These are phyloP conservation scores for Ceratocystis papillata DNA, from an alignment of 2,329 filamentous ascomycete genomes.

Conservation along the genomic window DNA sequence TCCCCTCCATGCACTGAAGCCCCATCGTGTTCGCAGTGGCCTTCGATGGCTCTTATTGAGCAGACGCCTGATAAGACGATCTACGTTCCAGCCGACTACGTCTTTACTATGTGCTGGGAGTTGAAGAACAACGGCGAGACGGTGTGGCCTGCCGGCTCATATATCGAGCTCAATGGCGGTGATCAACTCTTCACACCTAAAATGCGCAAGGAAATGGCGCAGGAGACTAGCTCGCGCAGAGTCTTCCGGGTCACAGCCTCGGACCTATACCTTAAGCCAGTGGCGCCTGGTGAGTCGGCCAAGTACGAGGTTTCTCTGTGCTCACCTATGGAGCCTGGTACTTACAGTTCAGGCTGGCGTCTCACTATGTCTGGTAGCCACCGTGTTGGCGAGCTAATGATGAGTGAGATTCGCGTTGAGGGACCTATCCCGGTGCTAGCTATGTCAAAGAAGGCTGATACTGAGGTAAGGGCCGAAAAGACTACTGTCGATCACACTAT, in stretches of 20 bases:
- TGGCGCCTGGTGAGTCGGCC: conserved; percentile 63
- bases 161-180: conserved; percentile 81
- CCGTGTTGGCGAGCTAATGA: conserved; percentile 85
- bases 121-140: conserved; percentile 71
- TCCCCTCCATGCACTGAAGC: background rate
- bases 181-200: conserved; percentile 76
- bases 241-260: background rate
- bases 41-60: background rate
- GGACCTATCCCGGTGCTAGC: conserved; percentile 28
- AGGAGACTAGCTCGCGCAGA: conserved; percentile 34
- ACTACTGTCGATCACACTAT: conserved; percentile 41
- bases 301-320: conserved; percentile 78
- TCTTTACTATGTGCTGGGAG: conserved; percentile 86
- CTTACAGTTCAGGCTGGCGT: conserved; percentile 80
- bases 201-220: background rate
- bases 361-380: conserved; percentile 68
- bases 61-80: background rate
- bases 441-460: conserved; percentile 28
- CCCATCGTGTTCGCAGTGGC: background rate
- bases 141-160: conserved; percentile 80
- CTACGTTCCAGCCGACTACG: conserved; percentile 43
- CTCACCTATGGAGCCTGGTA: conserved; percentile 58
- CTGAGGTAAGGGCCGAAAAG: conserved; percentile 34
- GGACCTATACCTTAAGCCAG: conserved; percentile 50
- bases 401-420: conserved; percentile 78